These are phyloP conservation scores for Filobasidium wieringae DNA, from an alignment of 768 basidiomycete genomes.

Conservation along the genomic window DNA sequence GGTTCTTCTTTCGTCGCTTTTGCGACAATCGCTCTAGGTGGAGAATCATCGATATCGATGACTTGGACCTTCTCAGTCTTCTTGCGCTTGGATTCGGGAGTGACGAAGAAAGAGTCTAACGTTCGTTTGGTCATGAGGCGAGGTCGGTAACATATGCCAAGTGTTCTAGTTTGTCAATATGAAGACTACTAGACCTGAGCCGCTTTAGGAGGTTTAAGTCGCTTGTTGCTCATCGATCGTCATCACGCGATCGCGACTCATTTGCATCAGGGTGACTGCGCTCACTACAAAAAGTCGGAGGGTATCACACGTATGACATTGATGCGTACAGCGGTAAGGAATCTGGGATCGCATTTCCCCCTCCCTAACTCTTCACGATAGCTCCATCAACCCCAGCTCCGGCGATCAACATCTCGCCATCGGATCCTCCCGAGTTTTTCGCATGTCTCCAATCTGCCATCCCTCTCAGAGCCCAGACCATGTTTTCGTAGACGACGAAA, in stretches of 20 bases:
- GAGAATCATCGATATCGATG: slow-evolving; percentile 4
- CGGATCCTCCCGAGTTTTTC: neutral
- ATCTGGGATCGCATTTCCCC: too few relatives aligned
- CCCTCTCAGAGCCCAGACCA: slow-evolving; percentile 36
- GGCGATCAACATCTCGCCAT: neutral
- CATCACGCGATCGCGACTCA: too few relatives aligned
- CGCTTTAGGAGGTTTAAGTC: too few relatives aligned
- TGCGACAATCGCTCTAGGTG: neutral
- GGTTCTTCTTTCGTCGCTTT: neutral
- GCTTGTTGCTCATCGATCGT: too few relatives aligned
- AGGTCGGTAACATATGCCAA: too few relatives aligned
- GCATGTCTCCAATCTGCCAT: slow-evolving; percentile 25
- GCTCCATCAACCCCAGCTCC: neutral
- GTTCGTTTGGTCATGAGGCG: slow-evolving; percentile 8
- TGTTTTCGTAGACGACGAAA: slow-evolving; percentile 77
- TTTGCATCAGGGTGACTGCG: too few relatives aligned
- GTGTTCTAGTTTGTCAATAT: too few relatives aligned
- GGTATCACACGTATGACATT: too few relatives aligned
- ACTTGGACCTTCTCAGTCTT: slow-evolving; percentile 1
- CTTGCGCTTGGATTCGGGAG: neutral
- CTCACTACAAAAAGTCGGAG: too few relatives aligned
- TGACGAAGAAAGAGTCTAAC: slow-evolving; percentile 1
- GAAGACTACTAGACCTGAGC: too few relatives aligned
- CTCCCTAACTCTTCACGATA: neutral
- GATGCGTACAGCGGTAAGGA: too few relatives aligned